A percentile compares a stretch with the other conserved stretches of the same genome.
phyloP scores from a whole-genome alignment of 179 eudicot genomes.

The Corrigiola litoralis region DNA sequence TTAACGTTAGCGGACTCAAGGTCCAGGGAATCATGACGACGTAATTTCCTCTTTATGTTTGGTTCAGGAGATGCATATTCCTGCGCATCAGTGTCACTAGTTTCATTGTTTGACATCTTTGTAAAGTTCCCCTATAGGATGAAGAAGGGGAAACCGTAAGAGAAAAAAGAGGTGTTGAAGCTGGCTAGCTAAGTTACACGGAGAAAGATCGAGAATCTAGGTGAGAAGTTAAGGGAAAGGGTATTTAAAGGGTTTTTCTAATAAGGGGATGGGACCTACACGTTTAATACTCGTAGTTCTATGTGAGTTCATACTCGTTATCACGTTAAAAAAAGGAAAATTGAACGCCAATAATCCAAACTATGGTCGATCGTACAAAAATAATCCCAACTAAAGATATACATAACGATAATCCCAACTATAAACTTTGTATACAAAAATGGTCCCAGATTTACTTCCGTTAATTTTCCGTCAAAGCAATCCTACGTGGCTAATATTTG shows the following conservation, averaged over 20 bases:
- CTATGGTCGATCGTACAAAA: no score
- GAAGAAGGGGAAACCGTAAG: no score
- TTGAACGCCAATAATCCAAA: not conserved
- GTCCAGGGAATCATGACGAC: slow-evolving; percentile 33
- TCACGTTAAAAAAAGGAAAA: not conserved
- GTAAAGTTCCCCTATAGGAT: no score
- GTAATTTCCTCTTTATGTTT: slow-evolving; percentile 19
- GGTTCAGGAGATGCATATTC: not conserved
- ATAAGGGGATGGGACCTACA: slow-evolving; percentile 3
- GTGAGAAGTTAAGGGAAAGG: not conserved
- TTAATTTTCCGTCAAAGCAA: no score
- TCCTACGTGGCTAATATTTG: no score
- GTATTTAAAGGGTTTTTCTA: not conserved
- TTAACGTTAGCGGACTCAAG: slow-evolving; percentile 29
- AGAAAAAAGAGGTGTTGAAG: not conserved
- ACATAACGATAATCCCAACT: no score
- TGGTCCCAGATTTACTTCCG: no score
- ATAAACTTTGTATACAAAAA: no score
- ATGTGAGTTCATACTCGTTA: not conserved
- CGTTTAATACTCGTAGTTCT: not conserved
- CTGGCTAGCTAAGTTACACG: no score
- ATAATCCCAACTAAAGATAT: no score
- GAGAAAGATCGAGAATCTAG: not conserved
- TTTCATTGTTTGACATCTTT: slow-evolving; percentile 15
- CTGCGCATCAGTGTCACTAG: not conserved